These are phyloP conservation scores for Balamuthia mandrillaris DNA, from an alignment of 208 protist genomes.

Conservation along the genomic window DNA sequence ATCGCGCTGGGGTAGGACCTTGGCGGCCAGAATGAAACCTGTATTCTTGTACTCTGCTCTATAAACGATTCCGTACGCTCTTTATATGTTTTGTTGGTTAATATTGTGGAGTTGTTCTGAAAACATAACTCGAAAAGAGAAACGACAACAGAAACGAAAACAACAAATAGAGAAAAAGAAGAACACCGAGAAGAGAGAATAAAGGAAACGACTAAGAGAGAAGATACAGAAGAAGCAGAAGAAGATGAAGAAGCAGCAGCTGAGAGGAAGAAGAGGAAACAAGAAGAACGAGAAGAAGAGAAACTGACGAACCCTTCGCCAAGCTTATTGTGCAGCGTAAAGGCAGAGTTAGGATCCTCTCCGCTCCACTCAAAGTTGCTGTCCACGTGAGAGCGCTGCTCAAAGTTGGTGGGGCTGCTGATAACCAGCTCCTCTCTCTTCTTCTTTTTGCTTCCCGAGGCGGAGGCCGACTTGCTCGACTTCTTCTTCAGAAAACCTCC, in stretches of 20 bases:
- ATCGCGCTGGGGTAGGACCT: background rate
- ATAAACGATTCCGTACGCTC: background rate
- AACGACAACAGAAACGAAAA: no score
- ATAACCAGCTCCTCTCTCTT: background rate
- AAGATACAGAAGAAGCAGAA: background rate
- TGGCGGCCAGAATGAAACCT: background rate
- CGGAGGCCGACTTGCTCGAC: no score
- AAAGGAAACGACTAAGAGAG: background rate
- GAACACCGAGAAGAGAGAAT: no score
- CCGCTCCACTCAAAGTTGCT: background rate
- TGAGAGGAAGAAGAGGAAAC: background rate
- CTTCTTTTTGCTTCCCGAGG: no score
- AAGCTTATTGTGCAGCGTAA: background rate
- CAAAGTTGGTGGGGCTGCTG: background rate
- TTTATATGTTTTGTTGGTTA: no score
- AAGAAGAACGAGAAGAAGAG: background rate
- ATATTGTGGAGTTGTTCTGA: no score
- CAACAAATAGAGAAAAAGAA: no score
- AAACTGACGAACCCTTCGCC: background rate
- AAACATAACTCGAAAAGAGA: no score
- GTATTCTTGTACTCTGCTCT: background rate
- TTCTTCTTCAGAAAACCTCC: no score
- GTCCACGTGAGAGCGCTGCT: background rate
- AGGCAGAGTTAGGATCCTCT: background rate
- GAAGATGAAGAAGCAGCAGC: background rate